A percentile compares a stretch with the other conserved stretches of the same genome.
phyloP scores from a whole-genome alignment of 257 asterid genomes.

The Coffea canephora region DNA sequence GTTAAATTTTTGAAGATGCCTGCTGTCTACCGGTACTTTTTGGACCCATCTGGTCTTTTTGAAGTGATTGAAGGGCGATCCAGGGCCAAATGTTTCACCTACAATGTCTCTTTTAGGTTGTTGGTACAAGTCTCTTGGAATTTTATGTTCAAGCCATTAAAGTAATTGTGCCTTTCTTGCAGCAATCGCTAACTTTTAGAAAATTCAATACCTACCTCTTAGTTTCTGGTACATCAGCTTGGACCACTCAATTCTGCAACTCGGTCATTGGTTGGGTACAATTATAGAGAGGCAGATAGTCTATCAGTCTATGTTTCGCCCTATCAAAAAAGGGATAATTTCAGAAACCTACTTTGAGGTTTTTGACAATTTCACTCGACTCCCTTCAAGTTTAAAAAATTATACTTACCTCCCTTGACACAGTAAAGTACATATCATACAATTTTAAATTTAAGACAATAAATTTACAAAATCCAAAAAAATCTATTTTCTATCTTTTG shows the following conservation, averaged over 20 bases:
- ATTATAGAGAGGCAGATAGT: neutral
- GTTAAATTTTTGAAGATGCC: neutral
- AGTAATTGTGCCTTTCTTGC: neutral
- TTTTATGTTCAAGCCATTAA: neutral
- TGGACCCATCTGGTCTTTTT: no score
- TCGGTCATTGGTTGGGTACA: neutral
- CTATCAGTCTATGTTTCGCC: neutral
- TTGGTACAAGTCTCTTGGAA: neutral
- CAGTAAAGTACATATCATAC: no score
- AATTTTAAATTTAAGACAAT: no score
- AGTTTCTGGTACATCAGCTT: neutral
- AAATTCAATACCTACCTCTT: neutral
- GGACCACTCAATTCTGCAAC: neutral
- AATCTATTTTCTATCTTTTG: no score
- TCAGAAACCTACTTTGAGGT: no score
- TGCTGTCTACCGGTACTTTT: neutral
- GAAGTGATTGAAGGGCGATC: constrained; percentile 18
- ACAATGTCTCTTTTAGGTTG: neutral
- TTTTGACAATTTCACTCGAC: no score
- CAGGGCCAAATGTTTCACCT: constrained; percentile 22
- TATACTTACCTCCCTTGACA: no score
- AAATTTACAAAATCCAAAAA: no score
- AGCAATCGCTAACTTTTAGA: neutral
- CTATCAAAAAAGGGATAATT: no score
- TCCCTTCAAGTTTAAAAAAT: no score